Conservation (phyloP, 2,329 filamentous ascomycete species). For the Fusarium sp. region DNA sequence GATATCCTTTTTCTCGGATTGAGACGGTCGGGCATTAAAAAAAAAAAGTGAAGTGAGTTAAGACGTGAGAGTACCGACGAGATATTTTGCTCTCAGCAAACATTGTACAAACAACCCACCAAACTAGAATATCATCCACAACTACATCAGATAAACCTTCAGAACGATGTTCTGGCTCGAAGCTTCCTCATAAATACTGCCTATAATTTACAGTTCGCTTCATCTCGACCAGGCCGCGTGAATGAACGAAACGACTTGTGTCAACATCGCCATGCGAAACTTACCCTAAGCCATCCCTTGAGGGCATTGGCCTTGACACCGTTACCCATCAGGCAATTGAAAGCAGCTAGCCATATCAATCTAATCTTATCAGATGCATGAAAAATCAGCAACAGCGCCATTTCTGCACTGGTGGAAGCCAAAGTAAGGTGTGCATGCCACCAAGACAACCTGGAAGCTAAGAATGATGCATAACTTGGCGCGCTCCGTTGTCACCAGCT, state of each 20-base stretch:
- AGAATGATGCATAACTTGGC: neutral
- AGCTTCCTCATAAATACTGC: neutral
- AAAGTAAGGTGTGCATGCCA: neutral
- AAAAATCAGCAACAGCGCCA: neutral
- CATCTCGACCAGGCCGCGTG: neutral
- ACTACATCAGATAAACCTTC: fast-evolving
- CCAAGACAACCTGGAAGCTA: neutral
- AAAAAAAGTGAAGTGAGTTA: fast-evolving
- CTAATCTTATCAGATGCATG: slow-evolving; percentile 28
- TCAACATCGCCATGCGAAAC: neutral
- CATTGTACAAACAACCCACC: neutral
- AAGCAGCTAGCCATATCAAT: slow-evolving; percentile 1
- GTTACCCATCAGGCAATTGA: neutral
- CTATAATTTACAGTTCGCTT: neutral
- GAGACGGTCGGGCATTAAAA: too few relatives aligned
- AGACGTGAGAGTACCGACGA: neutral
- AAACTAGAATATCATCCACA: too few relatives aligned
- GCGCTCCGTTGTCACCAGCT: neutral
- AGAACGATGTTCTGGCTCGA: fast-evolving
- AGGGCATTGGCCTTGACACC: fast-evolving
- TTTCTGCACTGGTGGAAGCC: neutral
- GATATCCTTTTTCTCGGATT: too few relatives aligned
- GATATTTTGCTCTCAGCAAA: fast-evolving
- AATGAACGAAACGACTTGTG: neutral
- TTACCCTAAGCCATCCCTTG: slow-evolving; percentile 2